These are phyloP conservation scores for Aspergillus thermomutatus DNA, from an alignment of 2,329 filamentous ascomycete species.

Conservation along the genomic window DNA sequence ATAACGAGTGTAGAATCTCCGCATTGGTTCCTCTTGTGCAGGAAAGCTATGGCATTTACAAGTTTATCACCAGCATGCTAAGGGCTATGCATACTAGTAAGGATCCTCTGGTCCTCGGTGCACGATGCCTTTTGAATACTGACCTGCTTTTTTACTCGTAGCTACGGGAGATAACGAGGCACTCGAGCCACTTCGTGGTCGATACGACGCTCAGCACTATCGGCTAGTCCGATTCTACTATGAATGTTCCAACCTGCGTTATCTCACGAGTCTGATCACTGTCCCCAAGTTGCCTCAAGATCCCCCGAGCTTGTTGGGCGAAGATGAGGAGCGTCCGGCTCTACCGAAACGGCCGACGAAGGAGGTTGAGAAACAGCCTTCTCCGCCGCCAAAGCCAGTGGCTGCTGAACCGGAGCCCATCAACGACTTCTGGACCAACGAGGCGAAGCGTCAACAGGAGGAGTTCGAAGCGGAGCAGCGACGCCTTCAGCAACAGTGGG, in stretches of 20 bases:
- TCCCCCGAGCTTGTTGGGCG: constrained; percentile 80
- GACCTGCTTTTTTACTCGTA: constrained; percentile 28
- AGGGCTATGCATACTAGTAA: constrained; percentile 93
- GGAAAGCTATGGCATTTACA: constrained; percentile 99
- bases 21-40: constrained; percentile 89
- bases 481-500: constrained; percentile 81
- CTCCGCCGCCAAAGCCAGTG: constrained; percentile 62
- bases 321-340: constrained; percentile 79
- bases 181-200: constrained; percentile 76
- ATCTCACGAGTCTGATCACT: constrained; percentile 92
- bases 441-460: constrained; percentile 84
- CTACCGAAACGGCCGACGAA: constrained; percentile 70
- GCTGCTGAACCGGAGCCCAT: constrained; percentile 86
- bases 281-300: constrained; percentile 95
- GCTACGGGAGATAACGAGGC: constrained; percentile 92
- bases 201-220: constrained; percentile 96
- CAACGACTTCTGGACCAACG: constrained; percentile 95
- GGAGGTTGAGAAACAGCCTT: constrained; percentile 68
- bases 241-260: constrained; percentile 95
- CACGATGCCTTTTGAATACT: not conserved
- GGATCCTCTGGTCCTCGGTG: constrained; percentile 26
- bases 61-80: constrained; percentile 99
- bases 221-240: constrained; percentile 97
- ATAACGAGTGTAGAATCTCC: constrained; percentile 96
- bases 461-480: constrained; percentile 94